phyloP scores from a whole-genome alignment of 306 rosid species.

The Quercus robur region DNA sequence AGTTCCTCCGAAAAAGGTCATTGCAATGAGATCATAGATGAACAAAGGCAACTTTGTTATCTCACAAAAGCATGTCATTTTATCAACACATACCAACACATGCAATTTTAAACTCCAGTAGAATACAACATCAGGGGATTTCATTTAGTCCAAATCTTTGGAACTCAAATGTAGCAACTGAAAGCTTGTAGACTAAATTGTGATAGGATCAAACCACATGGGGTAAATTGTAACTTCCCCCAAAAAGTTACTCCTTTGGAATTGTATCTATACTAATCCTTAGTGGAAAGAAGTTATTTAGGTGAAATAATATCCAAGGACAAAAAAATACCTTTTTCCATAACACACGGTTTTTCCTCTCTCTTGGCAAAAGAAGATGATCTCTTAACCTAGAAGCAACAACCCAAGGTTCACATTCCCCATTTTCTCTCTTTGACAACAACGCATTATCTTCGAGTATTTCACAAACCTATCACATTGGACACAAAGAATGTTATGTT shows the following conservation, averaged over 20 bases:
- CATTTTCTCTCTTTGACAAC: constrained; percentile 51
- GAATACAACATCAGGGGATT: neutral
- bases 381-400: constrained; percentile 83
- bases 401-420: constrained; percentile 79
- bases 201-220: too few relatives aligned
- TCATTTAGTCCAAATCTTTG: too few relatives aligned
- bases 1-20: neutral
- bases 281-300: neutral
- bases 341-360: constrained; percentile 66
- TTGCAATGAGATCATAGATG: neutral
- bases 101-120: constrained; percentile 7
- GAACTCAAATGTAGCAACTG: too few relatives aligned
- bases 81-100: constrained; percentile 8
- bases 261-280: neutral
- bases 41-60: constrained; percentile 12
- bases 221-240: too few relatives aligned
- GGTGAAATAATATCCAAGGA: constrained; percentile 10
- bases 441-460: constrained; percentile 86
- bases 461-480: constrained; percentile 67
- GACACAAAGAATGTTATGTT: neutral
- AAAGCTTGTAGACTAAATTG: too few relatives aligned
- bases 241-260: neutral
- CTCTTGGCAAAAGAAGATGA: constrained; percentile 88
- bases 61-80: constrained; percentile 8
- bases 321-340: constrained; percentile 70